Evolutionary conservation across 805 yeast species (phyloP), one percentile per base, ranked within the genome.

Genomic region (Saccharomyces mikatae): DNA sequence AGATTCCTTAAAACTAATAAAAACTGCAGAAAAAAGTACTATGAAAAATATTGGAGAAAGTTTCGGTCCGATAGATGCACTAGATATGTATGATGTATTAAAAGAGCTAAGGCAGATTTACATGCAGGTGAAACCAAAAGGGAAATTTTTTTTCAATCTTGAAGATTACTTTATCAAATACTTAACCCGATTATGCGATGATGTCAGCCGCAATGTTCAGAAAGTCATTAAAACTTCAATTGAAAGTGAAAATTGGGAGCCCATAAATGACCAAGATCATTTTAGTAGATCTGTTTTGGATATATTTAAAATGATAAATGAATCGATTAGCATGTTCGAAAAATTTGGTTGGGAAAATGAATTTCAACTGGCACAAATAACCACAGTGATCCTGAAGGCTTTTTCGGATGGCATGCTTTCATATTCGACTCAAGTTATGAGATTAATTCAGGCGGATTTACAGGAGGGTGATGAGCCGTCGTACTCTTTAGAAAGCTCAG

Each of bases 201-300:
- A 64, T 1, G 79, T 86, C 54, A 71, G 79, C 2, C 70, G 65
- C 13, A 76, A 76, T 53, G 73, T 86, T 4, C 55, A 63, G 2
- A 66, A 72, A 4, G 80, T 82, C 60, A 80, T 85, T 4, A 70
- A 74, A 14, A 75, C 79, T 28, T 82, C 92, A 0, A 63, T 88
- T 3, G 71, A 74, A 9, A 76, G 74, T 10, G 97, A 90, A 65
- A 62, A 64, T 1, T 83, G 84, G 66, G 71, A 74, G 51, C 81
- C 84, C 0, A 62, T 82, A 17, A 80, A 81, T 57, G 73, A 75
- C 47, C 72, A 69, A 1, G 72, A 73, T 5, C 62, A 62, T 0
- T 75, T 76, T 62, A 82, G 89, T 56, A 73, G 81, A 1, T 86
- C 92, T 0, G 87, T 86, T 1, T 64, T 79, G 24, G 94, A 87